Percentiles rank a stretch among this genome's conserved stretches.
Evolutionary conservation across 2,329 filamentous ascomycete species (phyloP).

Genomic region (Fusarium udum): DNA sequence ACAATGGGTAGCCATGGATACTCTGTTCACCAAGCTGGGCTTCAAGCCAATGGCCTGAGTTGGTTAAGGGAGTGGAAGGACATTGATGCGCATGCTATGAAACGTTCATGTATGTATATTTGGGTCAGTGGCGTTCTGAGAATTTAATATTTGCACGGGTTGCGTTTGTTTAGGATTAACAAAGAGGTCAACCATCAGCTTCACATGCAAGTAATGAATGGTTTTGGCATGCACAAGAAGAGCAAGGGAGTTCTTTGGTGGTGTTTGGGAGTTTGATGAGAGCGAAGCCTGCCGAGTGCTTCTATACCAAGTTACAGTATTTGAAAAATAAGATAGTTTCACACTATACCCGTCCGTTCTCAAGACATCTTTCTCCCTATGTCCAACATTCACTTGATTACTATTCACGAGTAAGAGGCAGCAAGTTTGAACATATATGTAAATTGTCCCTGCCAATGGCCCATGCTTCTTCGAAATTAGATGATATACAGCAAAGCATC

Average conservation of each 20-base stretch:
- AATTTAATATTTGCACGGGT: background rate
- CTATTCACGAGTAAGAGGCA: background rate
- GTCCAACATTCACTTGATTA: background rate
- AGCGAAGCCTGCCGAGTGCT: background rate
- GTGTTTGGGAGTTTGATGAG: conserved; percentile 13
- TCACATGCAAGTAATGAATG: background rate
- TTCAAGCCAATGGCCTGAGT: conserved; percentile 52
- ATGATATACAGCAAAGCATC: conserved; percentile 44
- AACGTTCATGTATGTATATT: background rate
- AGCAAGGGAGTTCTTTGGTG: conserved; percentile 2
- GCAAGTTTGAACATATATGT: conserved; percentile 37
- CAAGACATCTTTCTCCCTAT: background rate
- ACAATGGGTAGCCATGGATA: conserved; percentile 95
- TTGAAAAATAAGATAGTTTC: background rate
- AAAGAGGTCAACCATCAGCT: background rate
- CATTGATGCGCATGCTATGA: background rate
- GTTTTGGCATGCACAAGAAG: background rate
- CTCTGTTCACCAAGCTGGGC: conserved; percentile 76
- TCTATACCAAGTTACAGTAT: background rate
- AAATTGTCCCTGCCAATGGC: conserved; percentile 39
- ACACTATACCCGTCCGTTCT: background rate
- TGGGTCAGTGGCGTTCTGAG: conserved; percentile 29
- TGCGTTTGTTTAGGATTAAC: conserved; percentile 1
- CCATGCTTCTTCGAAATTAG: conserved; percentile 41
- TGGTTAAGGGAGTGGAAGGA: background rate